Conservation (phyloP, 1,139 yeast species). For the Yamadazyma oceani region DNA sequence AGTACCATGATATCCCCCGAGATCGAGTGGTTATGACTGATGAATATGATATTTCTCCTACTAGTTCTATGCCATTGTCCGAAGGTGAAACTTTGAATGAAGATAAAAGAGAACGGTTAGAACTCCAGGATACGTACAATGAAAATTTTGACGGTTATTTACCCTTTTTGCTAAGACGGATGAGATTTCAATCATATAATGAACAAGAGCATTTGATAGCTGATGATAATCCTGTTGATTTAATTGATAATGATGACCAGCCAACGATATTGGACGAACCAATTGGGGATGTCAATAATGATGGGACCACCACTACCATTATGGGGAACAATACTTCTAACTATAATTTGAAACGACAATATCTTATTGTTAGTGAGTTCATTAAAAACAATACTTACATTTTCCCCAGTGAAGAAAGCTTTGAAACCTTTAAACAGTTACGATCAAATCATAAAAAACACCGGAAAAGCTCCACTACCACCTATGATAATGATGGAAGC, state of each 20-base stretch:
- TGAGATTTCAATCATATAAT: conserved; percentile 19
- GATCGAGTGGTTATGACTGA: conserved; percentile 2
- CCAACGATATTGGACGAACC: conserved; percentile 25
- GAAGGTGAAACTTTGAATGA: conserved; percentile 26
- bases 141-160: conserved; percentile 41
- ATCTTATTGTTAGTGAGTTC: conserved; percentile 34
- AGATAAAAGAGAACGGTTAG: conserved; percentile 23
- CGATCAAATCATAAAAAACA: conserved; percentile 24
- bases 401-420: conserved; percentile 33
- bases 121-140: conserved; percentile 35
- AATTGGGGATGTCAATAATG: conserved; percentile 7
- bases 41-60: conserved; percentile 13
- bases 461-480: conserved; percentile 22
- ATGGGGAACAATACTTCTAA: conserved; percentile 18
- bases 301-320: conserved; percentile 10
- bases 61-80: conserved; percentile 21
- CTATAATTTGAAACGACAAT: conserved; percentile 29
- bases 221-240: conserved; percentile 9
- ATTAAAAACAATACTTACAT: conserved; percentile 30
- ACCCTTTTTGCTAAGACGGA: conserved; percentile 35
- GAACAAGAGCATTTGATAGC: conserved; percentile 6
- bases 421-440: conserved; percentile 29
- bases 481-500: conserved; percentile 26
- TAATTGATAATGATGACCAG: conserved; percentile 20
- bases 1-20: background rate